Conservation (phyloP, 1,139 yeast genomes). For the Trichomonascaceae sp. region DNA sequence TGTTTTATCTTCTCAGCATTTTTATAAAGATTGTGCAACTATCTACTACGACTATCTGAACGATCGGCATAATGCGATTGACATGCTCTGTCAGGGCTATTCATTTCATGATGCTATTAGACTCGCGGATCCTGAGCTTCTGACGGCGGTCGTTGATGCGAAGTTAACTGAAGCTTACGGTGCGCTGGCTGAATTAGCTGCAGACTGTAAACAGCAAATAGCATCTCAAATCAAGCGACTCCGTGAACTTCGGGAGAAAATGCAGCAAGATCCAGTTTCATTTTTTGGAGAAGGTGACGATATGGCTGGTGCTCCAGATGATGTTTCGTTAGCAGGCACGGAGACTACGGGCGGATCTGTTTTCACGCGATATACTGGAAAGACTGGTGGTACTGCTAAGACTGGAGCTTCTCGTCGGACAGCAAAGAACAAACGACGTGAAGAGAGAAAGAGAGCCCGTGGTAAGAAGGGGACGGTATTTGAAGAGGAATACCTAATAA, state of each 20-base stretch:
- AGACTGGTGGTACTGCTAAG: conserved; percentile 90
- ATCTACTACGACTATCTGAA: conserved; percentile 59
- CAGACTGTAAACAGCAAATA: conserved; percentile 86
- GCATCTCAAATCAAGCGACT: conserved; percentile 77
- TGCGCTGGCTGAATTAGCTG: conserved; percentile 73
- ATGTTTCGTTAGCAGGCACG: conserved; percentile 91
- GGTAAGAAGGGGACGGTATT: conserved; percentile 97
- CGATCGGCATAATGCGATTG: conserved; percentile 57
- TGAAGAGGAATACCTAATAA: conserved; percentile 90
- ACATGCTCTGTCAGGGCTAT: conserved; percentile 68
- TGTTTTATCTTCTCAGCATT: conserved; percentile 60
- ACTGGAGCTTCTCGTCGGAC: conserved; percentile 94
- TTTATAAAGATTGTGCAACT: conserved; percentile 77
- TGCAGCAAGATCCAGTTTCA: conserved; percentile 74
- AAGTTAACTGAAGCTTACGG: conserved; percentile 86
- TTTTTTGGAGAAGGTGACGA: conserved; percentile 46
- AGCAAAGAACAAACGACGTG: conserved; percentile 85
- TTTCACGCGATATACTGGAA: conserved; percentile 92
- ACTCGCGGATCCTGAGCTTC: conserved; percentile 42
- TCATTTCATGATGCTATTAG: conserved; percentile 72
- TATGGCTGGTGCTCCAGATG: conserved; percentile 77
- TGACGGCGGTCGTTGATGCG: conserved; percentile 59
- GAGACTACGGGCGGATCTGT: conserved; percentile 90
- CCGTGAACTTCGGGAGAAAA: conserved; percentile 78
- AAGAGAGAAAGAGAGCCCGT: conserved; percentile 91